Percentiles rank a stretch among this genome's conserved stretches.
Evolutionary conservation across 2,329 filamentous ascomycete genomes (phyloP).

Genomic region (Stagonosporopsis tanaceti): DNA sequence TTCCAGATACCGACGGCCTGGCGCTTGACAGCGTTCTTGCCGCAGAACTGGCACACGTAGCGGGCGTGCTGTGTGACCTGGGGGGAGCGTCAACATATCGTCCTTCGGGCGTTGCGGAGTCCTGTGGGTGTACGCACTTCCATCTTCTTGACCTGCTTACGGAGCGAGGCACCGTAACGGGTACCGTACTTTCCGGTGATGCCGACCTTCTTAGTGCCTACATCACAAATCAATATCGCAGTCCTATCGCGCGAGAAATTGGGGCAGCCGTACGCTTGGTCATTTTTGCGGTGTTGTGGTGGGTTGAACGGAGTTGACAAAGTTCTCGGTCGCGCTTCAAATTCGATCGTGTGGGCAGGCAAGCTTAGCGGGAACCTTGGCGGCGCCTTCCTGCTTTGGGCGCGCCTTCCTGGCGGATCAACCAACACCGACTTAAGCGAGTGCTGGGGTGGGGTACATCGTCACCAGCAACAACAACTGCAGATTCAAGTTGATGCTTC

Average conservation of each 20-base stretch:
- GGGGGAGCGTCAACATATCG: constrained; percentile 29
- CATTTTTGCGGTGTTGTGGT: constrained; percentile 63
- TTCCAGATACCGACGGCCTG: constrained; percentile 95
- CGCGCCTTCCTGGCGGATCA: constrained; percentile 17
- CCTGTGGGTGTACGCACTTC: constrained; percentile 59
- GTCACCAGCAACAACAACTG: constrained; percentile 3
- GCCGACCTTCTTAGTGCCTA: constrained; percentile 73
- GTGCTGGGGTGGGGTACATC: constrained; percentile 3
- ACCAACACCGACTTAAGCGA: constrained; percentile 21
- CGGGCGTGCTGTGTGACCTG: constrained; percentile 94
- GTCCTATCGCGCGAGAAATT: constrained; percentile 10
- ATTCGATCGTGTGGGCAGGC: constrained; percentile 22
- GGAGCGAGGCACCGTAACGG: constrained; percentile 98
- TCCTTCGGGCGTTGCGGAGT: constrained; percentile 16
- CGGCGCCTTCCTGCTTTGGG: constrained; percentile 12
- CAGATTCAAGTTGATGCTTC: not conserved
- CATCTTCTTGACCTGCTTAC: constrained; percentile 99
- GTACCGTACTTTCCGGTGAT: constrained; percentile 98
- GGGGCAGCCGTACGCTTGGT: constrained; percentile 46
- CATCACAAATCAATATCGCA: constrained; percentile 31
- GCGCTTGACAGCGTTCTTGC: constrained; percentile 92
- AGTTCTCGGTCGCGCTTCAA: constrained; percentile 22
- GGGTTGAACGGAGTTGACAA: constrained; percentile 25
- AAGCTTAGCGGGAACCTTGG: constrained; percentile 19
- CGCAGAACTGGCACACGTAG: constrained; percentile 91